A percentile compares a stretch with the other conserved stretches of the same genome.
These are phyloP conservation scores for Colletotrichum sp. DNA, from an alignment of 2,329 filamentous ascomycete genomes.

Conservation along the genomic window DNA sequence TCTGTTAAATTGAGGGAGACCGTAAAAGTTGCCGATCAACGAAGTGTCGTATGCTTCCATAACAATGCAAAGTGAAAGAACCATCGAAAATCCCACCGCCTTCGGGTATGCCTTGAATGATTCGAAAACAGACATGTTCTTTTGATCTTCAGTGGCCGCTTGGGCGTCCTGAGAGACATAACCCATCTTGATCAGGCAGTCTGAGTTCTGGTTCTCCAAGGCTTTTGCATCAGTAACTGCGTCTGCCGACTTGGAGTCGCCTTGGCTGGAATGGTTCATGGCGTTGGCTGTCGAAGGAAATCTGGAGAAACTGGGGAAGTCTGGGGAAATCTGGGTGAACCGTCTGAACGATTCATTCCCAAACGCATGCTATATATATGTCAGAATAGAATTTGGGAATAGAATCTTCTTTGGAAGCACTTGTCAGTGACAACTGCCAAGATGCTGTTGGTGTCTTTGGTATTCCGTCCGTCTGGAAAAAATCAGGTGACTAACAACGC, in stretches of 20 bases:
- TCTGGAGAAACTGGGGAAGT: neutral
- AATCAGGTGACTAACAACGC: neutral
- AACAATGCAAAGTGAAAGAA: constrained; percentile 28
- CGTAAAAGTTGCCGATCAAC: constrained; percentile 25
- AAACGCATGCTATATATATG: neutral
- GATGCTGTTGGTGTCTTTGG: neutral
- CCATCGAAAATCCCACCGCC: constrained; percentile 27
- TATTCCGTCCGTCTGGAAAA: neutral
- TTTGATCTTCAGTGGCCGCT: neutral
- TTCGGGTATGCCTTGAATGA: constrained; percentile 24
- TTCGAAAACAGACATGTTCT: neutral
- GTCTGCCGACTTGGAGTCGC: neutral
- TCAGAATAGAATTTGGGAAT: neutral
- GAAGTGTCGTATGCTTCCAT: constrained; percentile 30
- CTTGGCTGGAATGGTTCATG: neutral
- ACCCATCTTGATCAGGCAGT: neutral
- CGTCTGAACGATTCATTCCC: neutral
- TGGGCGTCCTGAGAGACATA: neutral
- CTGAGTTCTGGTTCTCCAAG: neutral
- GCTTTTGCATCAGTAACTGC: neutral
- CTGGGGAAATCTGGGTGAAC: neutral
- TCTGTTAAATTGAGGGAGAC: constrained; percentile 26
- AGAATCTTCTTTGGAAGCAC: neutral
- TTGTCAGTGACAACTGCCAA: neutral
- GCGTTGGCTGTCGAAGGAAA: neutral